Base-by-base conservation (phyloP, 495 filamentous ascomycete genomes). In the Penicillium nucicola region DNA sequence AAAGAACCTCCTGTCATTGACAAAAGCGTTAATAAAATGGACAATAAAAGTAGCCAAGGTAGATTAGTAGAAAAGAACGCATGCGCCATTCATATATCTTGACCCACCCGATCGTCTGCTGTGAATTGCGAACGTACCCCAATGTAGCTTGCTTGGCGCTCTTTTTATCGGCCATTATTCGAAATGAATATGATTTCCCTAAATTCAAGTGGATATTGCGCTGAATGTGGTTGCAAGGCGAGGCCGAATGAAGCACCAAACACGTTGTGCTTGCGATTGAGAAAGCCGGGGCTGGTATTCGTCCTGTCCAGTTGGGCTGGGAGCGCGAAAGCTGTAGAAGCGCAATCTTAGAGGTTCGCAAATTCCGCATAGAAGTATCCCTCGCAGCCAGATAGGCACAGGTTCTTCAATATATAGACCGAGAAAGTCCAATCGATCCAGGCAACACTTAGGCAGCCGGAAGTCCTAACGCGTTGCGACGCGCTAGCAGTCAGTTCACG, bases 101-200 rank as follows among this genome's bases (percentile, higher is more conserved):
- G 58, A 84, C 89, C 76, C 81, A 95, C 92, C 88, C 83, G 65
- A 96, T 73, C 48, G 87, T 95, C 58, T 82, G 79, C 73, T 96
- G 90, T 45, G 81, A 77, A 48, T 84, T 76, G 66, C 80, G 85
- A 38, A 95, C 92, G 76, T 96, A 97, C 92, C 90, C 90, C 64
- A 97, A 69, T 33, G 90, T 96, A 60, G 87, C 82, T 77, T 97
- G 92, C 65, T 91, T 96, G 13, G 60, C 50, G 39, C 59, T 63
- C 55, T 72, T 72, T 10, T 69, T 61, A 13, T 75, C 74, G 5
- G 68, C 56, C 74, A 77, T 77, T 38, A 34, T 64, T 40, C 11
- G 43, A 7, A 22, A 3, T 0, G 10, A 2, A 15, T 36, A 31
- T 12, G 32, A 20, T 20, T 10, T 40, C 15, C 4, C 2, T 38